Base-by-base conservation (phyloP, 106 monocot species). In the Triglochin maritima region DNA sequence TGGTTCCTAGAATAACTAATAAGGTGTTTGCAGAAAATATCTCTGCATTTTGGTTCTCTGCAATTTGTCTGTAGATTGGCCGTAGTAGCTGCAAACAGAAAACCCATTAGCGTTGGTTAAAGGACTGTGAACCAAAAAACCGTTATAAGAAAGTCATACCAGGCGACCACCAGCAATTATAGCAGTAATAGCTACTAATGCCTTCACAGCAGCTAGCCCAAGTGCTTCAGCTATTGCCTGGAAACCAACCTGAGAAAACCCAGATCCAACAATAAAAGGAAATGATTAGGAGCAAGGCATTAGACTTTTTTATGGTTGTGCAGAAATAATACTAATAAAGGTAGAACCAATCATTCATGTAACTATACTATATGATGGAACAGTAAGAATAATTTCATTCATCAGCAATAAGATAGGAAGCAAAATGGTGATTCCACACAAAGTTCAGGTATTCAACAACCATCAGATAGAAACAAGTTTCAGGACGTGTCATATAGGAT, bases 211-310 rank as follows among this genome's bases (percentile, higher is more conserved):
- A 79, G 96, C 90, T 64, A 91, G 47, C 75, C 96, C 96, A 74
- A 96, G 85, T 72, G 96, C 96, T 84, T 96, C 96, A 69, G 96
- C 96, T 76, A 96, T 91, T 67, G 96, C 96, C 76, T 96, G 96
- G 80, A 96, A 91, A 61, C 96, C 96, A 80, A 96, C 74, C 96
- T 96, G 76, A 70, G 66, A 64, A 57, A 68, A 61, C 4, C 3
- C 56, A 57, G 61, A 55, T 9, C 47, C 29, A 29, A 29, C 29
- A 29, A 29, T 29, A 29, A 29, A 29, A 29, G 29, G 1, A 29
- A 29, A 29, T 29, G 0, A 29, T 29, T 29, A 29, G 29, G 29
- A 29, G 29, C 29, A 29, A 29, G 29, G 29, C 29, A 29, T 29
- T 29, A 29, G 29, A 29, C 29, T 29, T 29, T 29, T 29, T 29